Evolutionary conservation across 78 protist species (phyloP).

Genomic region (Goniomonas avonlea): DNA sequence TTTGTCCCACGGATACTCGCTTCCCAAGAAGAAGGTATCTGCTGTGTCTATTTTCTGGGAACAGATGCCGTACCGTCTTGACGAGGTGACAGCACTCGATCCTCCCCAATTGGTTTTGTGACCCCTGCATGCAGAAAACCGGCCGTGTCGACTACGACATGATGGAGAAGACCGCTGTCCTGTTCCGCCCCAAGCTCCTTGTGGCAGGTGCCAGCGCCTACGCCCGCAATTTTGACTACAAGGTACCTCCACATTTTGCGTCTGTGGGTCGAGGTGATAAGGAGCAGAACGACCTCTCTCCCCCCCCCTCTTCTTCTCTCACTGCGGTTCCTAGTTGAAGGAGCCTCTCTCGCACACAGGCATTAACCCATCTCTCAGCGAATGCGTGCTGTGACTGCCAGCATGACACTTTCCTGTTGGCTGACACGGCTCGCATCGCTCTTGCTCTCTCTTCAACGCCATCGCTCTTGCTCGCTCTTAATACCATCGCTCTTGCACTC

Average conservation of each 20-base stretch:
- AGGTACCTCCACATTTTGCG: too few species aligned
- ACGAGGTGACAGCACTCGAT: not conserved
- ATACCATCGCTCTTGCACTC: too few species aligned
- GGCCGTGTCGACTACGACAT: constrained; percentile 74
- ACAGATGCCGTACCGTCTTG: constrained; percentile 70
- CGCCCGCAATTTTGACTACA: constrained; percentile 67
- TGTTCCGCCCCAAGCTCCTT: constrained; percentile 70
- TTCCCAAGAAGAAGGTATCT: constrained; percentile 33
- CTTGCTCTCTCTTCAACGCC: too few species aligned
- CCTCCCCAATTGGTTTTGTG: not conserved
- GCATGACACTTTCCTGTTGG: constrained; percentile 51
- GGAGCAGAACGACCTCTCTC: too few species aligned
- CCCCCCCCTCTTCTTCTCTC: too few species aligned
- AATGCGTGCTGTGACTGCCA: constrained; percentile 58
- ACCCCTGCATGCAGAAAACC: constrained; percentile 27
- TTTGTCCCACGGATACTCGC: constrained; percentile 34
- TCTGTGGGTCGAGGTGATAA: too few species aligned
- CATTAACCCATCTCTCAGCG: too few species aligned
- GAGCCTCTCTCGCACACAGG: too few species aligned
- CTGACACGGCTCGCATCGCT: constrained; percentile 67
- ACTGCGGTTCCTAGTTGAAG: constrained; percentile 3
- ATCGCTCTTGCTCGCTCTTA: too few species aligned
- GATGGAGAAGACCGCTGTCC: constrained; percentile 34
- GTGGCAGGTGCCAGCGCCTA: constrained; percentile 79
- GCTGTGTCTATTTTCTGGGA: constrained; percentile 71